Evolutionary conservation across 441 rosid genomes (phyloP).

Genomic region (Bocquillonia castaneifolia): DNA sequence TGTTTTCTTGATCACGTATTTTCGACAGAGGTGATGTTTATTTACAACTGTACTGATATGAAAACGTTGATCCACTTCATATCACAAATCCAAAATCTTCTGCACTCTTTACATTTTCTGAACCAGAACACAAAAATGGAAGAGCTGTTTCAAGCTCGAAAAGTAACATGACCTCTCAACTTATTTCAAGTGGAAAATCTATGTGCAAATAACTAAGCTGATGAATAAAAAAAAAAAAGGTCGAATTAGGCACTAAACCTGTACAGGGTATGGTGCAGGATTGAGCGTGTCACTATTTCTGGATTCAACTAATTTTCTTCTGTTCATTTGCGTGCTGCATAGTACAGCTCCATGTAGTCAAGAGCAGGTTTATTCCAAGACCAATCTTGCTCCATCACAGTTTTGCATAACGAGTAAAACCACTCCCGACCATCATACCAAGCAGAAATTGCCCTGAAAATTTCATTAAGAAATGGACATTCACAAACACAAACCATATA

Average conservation of each 20-base stretch:
- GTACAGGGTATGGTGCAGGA: slow-evolving; percentile 27
- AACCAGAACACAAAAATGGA: slow-evolving; percentile 24
- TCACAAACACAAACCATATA: neutral
- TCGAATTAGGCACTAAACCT: slow-evolving; percentile 23
- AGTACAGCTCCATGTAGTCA: slow-evolving; percentile 94
- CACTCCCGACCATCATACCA: slow-evolving; percentile 78
- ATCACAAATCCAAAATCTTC: neutral
- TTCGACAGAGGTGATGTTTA: neutral
- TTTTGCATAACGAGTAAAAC: slow-evolving; percentile 67
- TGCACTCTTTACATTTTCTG: slow-evolving; percentile 6
- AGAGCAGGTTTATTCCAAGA: slow-evolving; percentile 99
- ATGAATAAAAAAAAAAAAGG: slow-evolving; percentile 1
- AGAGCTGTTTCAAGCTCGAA: slow-evolving; percentile 13
- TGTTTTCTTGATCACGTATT: too few species aligned
- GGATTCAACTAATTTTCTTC: slow-evolving; percentile 5
- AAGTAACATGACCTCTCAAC: slow-evolving; percentile 15
- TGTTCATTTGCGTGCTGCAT: slow-evolving; percentile 62
- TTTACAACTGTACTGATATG: neutral
- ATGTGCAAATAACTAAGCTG: slow-evolving; percentile 12
- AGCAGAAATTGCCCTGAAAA: slow-evolving; percentile 75
- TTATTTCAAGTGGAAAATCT: slow-evolving; percentile 8
- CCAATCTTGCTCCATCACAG: slow-evolving; percentile 99
- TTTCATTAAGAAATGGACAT: neutral
- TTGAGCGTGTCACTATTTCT: slow-evolving; percentile 3
- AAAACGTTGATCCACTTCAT: neutral